Percentiles rank a stretch among this genome's conserved stretches.
phyloP scores from a whole-genome alignment of 2,329 filamentous ascomycete genomes.

The Xylaria sp. region DNA sequence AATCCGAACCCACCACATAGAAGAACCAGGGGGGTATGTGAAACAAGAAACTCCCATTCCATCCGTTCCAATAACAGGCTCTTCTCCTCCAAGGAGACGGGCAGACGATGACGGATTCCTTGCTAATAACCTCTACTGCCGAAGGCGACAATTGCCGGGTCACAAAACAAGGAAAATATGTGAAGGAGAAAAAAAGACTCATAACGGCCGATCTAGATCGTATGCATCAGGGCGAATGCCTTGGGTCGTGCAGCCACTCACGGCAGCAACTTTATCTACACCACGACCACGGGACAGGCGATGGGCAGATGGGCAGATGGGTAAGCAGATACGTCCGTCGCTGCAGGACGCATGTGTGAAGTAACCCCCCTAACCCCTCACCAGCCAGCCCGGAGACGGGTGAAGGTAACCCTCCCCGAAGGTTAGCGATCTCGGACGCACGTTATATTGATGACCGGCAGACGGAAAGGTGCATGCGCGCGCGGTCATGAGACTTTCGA shows the following conservation, averaged over 20 bases:
- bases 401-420: slow-evolving; percentile 18
- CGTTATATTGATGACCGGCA: slow-evolving; percentile 12
- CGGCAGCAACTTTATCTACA: background rate
- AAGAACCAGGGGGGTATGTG: background rate
- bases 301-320: too few relatives aligned
- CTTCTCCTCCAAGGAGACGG: background rate
- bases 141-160: background rate
- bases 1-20: background rate
- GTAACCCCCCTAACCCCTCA: background rate
- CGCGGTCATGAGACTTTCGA: slow-evolving; percentile 7
- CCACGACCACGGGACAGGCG: too few relatives aligned
- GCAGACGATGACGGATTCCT: background rate
- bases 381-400: background rate
- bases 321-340: slow-evolving; percentile 3
- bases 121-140: background rate
- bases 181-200: too few relatives aligned
- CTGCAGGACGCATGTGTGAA: slow-evolving; percentile 2
- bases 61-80: background rate
- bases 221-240: background rate
- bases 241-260: background rate
- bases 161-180: background rate
- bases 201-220: background rate
- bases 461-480: slow-evolving; percentile 25
- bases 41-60: background rate
- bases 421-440: slow-evolving; percentile 26